These are phyloP conservation scores for Boletus rufocinnamomeus DNA, from an alignment of 768 basidiomycete species.

Conservation along the genomic window DNA sequence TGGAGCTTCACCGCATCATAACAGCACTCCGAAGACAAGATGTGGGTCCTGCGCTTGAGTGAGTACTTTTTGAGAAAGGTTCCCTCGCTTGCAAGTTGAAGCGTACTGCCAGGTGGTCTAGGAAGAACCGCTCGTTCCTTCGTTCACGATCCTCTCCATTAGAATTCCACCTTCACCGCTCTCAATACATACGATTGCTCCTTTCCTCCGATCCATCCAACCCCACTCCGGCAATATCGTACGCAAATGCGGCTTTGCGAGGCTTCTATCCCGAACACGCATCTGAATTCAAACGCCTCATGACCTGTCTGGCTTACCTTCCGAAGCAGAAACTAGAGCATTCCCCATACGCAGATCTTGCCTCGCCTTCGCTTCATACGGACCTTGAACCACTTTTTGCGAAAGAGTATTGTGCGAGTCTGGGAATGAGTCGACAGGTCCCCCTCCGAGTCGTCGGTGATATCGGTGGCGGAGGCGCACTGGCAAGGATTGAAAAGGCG, in stretches of 20 bases:
- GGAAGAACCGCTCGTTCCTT: constrained; percentile 64
- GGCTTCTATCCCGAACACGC: constrained; percentile 64
- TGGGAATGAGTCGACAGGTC: constrained; percentile 88
- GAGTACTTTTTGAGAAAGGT: constrained; percentile 25
- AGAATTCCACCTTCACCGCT: constrained; percentile 89
- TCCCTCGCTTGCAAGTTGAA: neutral
- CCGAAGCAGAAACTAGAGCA: constrained; percentile 63
- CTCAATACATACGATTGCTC: constrained; percentile 82
- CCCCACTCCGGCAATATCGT: constrained; percentile 62
- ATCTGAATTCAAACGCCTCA: constrained; percentile 66
- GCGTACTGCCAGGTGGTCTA: constrained; percentile 68
- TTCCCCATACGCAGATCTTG: constrained; percentile 77
- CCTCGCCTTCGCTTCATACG: constrained; percentile 67
- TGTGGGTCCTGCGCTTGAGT: constrained; percentile 80
- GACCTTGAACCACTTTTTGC: constrained; percentile 84
- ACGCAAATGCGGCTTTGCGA: constrained; percentile 67
- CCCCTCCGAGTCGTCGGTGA: constrained; percentile 89
- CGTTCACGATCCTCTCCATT: constrained; percentile 72
- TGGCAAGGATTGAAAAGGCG: constrained; percentile 93
- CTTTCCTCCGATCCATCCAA: constrained; percentile 61
- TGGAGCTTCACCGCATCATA: constrained; percentile 72
- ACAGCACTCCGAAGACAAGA: constrained; percentile 65
- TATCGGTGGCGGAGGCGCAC: constrained; percentile 88
- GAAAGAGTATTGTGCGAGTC: constrained; percentile 82
- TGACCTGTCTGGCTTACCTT: constrained; percentile 69